Percentiles rank a stretch among this genome's conserved stretches.
Conservation (phyloP, 495 filamentous ascomycete species). For the Hypoxylon fragiforme region DNA sequence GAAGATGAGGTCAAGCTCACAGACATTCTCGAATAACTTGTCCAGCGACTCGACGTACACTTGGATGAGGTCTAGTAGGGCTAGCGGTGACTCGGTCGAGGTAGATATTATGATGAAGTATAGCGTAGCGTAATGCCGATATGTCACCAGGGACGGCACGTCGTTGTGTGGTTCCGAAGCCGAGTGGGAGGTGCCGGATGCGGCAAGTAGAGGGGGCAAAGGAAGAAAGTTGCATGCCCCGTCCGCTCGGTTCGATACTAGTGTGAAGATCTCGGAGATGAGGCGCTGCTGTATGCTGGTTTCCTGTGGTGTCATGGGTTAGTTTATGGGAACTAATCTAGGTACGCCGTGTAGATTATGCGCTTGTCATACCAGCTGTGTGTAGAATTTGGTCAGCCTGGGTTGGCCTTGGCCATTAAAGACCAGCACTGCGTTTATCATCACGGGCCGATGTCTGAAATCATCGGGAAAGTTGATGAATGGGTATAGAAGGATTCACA, state of each 20-base stretch:
- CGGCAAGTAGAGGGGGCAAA: slow-evolving; percentile 54
- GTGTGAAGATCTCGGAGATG: slow-evolving; percentile 96
- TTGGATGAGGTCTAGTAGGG: slow-evolving; percentile 93
- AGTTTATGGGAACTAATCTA: too few species aligned
- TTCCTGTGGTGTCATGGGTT: slow-evolving; percentile 59
- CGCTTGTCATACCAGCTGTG: slow-evolving; percentile 79
- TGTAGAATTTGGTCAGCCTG: slow-evolving; percentile 97
- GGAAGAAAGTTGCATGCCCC: slow-evolving; percentile 98
- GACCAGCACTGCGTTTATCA: slow-evolving; percentile 99
- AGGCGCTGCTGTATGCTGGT: slow-evolving; percentile 94
- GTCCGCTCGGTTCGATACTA: slow-evolving; percentile 83
- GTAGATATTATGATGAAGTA: slow-evolving; percentile 98
- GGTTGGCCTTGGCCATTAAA: slow-evolving; percentile 99
- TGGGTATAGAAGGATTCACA: neutral
- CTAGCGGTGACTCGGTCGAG: slow-evolving; percentile 94
- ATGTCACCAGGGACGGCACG: slow-evolving; percentile 91
- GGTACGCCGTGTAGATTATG: too few species aligned
- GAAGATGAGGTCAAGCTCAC: slow-evolving; percentile 97
- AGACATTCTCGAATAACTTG: slow-evolving; percentile 95
- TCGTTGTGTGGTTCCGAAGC: slow-evolving; percentile 73
- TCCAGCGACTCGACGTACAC: slow-evolving; percentile 97
- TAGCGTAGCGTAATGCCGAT: slow-evolving; percentile 96
- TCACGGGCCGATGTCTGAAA: slow-evolving; percentile 42
- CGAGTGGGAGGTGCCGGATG: slow-evolving; percentile 56
- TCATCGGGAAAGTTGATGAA: slow-evolving; percentile 9